Percentiles rank a stretch among this genome's conserved stretches.
phyloP scores from a whole-genome alignment of 2,329 filamentous ascomycete genomes.

The Nigrospora osmanthi region DNA sequence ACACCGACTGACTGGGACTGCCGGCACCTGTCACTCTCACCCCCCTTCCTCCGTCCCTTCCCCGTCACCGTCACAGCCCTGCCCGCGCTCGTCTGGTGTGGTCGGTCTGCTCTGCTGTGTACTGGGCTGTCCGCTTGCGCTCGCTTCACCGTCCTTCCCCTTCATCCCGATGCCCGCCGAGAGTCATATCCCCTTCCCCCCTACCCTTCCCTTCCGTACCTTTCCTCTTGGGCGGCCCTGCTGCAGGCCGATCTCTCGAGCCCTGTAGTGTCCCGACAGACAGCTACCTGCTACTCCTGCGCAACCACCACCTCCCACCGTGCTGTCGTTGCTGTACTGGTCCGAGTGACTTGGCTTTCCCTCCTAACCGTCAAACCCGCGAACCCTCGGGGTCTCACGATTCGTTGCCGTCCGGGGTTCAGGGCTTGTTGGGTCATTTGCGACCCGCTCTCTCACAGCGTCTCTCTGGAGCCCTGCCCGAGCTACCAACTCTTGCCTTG shows the following conservation, averaged over 20 bases:
- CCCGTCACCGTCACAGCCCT: background rate
- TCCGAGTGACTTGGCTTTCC: too few species aligned
- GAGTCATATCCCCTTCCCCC: background rate
- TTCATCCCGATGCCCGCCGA: background rate
- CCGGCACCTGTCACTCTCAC: too few species aligned
- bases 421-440: too few species aligned
- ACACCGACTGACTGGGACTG: constrained; percentile 1
- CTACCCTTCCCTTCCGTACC: background rate
- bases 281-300: background rate
- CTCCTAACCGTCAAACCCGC: too few species aligned
- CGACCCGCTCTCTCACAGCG: too few species aligned
- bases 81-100: background rate
- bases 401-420: too few species aligned
- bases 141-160: background rate
- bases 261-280: constrained; percentile 1
- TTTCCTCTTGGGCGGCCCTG: background rate
- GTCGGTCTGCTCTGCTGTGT: background rate
- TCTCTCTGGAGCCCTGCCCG: too few species aligned
- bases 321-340: too few species aligned
- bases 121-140: background rate
- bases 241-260: background rate
- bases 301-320: too few species aligned
- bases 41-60: background rate
- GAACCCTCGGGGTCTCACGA: too few species aligned
- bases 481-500: too few species aligned